Conservation (phyloP, 1,284 basidiomycete genomes). For the Fomes fomentarius region DNA sequence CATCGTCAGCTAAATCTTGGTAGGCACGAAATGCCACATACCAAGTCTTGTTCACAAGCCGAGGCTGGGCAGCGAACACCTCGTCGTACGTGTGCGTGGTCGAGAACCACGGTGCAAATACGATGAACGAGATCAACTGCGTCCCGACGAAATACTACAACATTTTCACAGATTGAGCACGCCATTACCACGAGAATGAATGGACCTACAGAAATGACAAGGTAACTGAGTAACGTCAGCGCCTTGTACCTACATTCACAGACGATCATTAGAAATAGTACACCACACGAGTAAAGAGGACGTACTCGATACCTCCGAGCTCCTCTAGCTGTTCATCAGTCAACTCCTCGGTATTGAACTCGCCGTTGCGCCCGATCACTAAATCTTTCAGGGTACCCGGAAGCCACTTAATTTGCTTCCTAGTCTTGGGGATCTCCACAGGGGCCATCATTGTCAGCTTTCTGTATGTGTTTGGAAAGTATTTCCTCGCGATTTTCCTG, state of each 20-base stretch:
- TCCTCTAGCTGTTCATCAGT: conserved; percentile 75
- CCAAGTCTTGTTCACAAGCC: conserved; percentile 53
- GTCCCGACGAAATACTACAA: conserved; percentile 53
- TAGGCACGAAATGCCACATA: conserved; percentile 27
- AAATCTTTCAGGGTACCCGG: conserved; percentile 38
- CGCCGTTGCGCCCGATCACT: conserved; percentile 73
- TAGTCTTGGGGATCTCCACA: conserved; percentile 35
- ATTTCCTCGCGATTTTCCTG: conserved; percentile 33
- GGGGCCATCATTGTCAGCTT: conserved; percentile 43
- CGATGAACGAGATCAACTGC: conserved; percentile 61
- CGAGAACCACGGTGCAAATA: conserved; percentile 57
- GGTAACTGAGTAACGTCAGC: conserved; percentile 43
- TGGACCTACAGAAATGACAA: conserved; percentile 47
- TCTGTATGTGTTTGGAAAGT: conserved; percentile 40
- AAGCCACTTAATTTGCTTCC: conserved; percentile 39
- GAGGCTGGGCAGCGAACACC: conserved; percentile 49
- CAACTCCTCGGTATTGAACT: conserved; percentile 69
- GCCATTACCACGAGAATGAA: too few species aligned
- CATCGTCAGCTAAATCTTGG: neutral
- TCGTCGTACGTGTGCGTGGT: conserved; percentile 45
- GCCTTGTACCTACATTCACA: conserved; percentile 25
- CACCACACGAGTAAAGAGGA: neutral
- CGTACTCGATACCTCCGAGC: conserved; percentile 83
- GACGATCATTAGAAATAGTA: neutral
- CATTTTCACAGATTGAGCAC: too few species aligned